A percentile compares a stretch with the other conserved stretches of the same genome.
phyloP scores from a whole-genome alignment of 805 yeast species.

The Pichia kluyveri region DNA sequence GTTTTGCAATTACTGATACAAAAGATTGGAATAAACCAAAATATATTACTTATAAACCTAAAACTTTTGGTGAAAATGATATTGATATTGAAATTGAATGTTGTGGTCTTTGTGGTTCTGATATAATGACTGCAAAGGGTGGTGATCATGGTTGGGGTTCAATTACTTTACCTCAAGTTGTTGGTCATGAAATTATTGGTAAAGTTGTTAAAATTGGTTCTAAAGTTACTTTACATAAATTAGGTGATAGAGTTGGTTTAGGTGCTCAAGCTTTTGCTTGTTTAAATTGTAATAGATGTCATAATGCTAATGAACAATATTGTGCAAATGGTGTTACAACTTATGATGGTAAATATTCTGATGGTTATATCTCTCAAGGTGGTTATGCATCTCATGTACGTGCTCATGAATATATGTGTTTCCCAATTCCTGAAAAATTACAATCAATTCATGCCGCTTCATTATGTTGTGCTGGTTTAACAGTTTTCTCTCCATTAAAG shows the following conservation, averaged over 20 bases:
- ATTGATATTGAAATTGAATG: conserved; percentile 50
- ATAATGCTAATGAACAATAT: conserved; percentile 35
- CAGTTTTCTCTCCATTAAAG: conserved; percentile 40
- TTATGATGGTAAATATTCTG: conserved; percentile 30
- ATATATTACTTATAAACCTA: conserved; percentile 40
- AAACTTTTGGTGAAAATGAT: conserved; percentile 35
- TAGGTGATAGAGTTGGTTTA: conserved; percentile 39
- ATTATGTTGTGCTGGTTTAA: conserved; percentile 43
- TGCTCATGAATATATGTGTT: conserved; percentile 37
- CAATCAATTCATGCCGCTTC: conserved; percentile 37
- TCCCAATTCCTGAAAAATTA: conserved; percentile 37
- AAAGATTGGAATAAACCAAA: conserved; percentile 50
- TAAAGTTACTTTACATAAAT: conserved; percentile 26
- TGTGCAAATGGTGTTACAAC: conserved; percentile 34
- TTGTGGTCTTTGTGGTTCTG: conserved; percentile 65
- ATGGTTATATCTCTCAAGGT: conserved; percentile 30
- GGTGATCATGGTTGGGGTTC: conserved; percentile 39
- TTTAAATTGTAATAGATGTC: conserved; percentile 29
- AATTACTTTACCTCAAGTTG: conserved; percentile 33
- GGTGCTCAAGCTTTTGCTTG: conserved; percentile 36
- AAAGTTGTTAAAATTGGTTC: conserved; percentile 31
- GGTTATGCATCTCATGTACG: conserved; percentile 42
- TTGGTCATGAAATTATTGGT: conserved; percentile 41
- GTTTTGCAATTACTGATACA: conserved; percentile 41
- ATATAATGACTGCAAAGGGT: conserved; percentile 42